These are phyloP conservation scores for Lactifluus subvellereus DNA, from an alignment of 768 basidiomycete species.

Conservation along the genomic window DNA sequence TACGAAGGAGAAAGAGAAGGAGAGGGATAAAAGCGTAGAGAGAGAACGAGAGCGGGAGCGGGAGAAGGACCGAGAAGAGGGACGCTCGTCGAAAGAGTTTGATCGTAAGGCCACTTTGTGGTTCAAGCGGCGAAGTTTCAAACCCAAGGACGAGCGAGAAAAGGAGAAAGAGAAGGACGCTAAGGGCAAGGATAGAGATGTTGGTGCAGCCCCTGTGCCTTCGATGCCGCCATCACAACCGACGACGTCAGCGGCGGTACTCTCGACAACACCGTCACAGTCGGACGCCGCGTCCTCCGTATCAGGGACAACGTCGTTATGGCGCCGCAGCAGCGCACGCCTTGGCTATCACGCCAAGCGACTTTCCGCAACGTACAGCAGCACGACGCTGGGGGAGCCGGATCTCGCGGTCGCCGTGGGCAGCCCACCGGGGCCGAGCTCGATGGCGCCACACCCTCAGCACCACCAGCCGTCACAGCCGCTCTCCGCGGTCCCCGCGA, in stretches of 20 bases:
- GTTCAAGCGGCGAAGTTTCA: slow-evolving; percentile 52
- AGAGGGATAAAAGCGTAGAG: slow-evolving; percentile 30
- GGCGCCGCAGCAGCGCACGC: slow-evolving; percentile 20
- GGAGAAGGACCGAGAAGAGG: slow-evolving; percentile 31
- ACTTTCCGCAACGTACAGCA: slow-evolving; percentile 8
- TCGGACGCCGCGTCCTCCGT: slow-evolving; percentile 18
- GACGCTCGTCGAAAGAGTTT: slow-evolving; percentile 30
- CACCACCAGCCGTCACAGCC: neutral
- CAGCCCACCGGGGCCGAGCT: neutral
- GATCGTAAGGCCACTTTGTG: slow-evolving; percentile 42
- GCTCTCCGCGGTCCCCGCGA: neutral
- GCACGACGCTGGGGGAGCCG: slow-evolving; percentile 1
- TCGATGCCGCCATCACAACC: neutral
- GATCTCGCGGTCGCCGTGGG: neutral
- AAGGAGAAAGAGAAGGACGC: slow-evolving; percentile 19
- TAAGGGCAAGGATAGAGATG: slow-evolving; percentile 16
- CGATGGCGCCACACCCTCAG: neutral
- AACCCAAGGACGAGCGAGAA: slow-evolving; percentile 18
- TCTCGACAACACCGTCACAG: slow-evolving; percentile 18
- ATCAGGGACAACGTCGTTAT: slow-evolving; percentile 13
- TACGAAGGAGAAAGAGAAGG: slow-evolving; percentile 28
- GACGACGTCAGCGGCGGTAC: slow-evolving; percentile 9
- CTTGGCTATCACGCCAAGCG: slow-evolving; percentile 12
- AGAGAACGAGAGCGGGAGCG: slow-evolving; percentile 30
- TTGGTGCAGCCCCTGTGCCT: neutral